These are phyloP conservation scores for Trichocladium antarcticum DNA, from an alignment of 495 filamentous ascomycete species.

Conservation along the genomic window DNA sequence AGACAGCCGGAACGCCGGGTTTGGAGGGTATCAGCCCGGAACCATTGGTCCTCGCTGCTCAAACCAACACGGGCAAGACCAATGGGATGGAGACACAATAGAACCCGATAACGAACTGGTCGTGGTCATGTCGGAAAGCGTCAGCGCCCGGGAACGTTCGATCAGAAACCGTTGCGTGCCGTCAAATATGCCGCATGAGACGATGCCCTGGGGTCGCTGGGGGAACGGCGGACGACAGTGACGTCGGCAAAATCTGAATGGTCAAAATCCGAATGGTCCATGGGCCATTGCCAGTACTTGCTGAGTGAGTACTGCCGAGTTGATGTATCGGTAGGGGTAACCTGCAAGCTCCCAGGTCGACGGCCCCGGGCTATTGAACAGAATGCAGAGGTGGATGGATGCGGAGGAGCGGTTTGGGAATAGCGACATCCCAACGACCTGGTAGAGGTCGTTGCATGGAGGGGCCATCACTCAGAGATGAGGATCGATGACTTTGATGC, in stretches of 20 bases:
- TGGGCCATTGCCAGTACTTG: background rate
- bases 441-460: background rate
- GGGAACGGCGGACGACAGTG: conserved; percentile 1
- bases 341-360: no score
- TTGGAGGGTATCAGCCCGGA: conserved; percentile 23
- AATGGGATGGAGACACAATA: conserved; percentile 17
- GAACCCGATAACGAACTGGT: conserved; percentile 6
- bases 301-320: no score
- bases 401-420: background rate
- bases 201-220: conserved; percentile 9
- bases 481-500: conserved; percentile 21
- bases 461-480: background rate
- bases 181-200: conserved; percentile 12
- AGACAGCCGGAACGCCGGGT: background rate
- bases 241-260: background rate
- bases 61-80: conserved; percentile 8
- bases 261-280: background rate
- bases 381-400: background rate
- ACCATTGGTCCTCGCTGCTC: conserved; percentile 14
- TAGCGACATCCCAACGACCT: background rate
- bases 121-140: background rate
- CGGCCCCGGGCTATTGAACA: no score
- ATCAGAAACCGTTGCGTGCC: background rate
- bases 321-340: no score
- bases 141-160: conserved; percentile 4